Evolutionary conservation across 2,329 filamentous ascomycete genomes (phyloP), one percentile per base, ranked within the genome.

Genomic region (Curvularia spicifera): DNA sequence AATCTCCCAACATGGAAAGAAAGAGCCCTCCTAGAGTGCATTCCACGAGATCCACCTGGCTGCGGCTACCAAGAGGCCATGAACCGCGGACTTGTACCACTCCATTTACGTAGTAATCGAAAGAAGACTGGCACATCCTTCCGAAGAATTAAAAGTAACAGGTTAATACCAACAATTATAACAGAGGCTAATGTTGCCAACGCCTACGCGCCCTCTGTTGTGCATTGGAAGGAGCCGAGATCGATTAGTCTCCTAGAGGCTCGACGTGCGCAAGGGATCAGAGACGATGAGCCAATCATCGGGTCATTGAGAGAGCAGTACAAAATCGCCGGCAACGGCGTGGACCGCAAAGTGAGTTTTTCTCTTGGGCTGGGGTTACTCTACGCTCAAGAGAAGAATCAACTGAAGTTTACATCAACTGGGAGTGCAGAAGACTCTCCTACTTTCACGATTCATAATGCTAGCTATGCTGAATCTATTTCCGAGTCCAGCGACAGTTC

Each of bases 281-380:
- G 81, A 0, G 89, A 94, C 54, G 63, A 87, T 5, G 91, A 94
- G 56, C 83, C 93, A 0, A 72, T 96, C 0, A 73, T 93, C 0
- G 91, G 91, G 0, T 68, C 53, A 0, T 72, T 82, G 0, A 9
- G 37, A 0, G 78, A 87, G 1, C 88, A 91, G 69, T 87, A 85
- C 78, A 84, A 82, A 53, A 85, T 91, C 20, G 80, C 93, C 0
- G 91, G 91, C 0, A 96, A 96, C 72, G 91, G 88, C 28, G 91
- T 96, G 0, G 85, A 90, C 2, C 80, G 90, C 8, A 84, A 86
- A 24, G 84, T 91, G 1, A 85, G 90, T 0, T 74, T 92, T 18
- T 85, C 86, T 0, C 72, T 93, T 1, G 91, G 91, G 0, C 68
- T 90, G 4, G 79, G 82, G 9, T 77, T 93, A 12, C 57, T 64